These are phyloP conservation scores for Pinus tabuliformis DNA, from an alignment of 75 land plant species.

Conservation along the genomic window DNA sequence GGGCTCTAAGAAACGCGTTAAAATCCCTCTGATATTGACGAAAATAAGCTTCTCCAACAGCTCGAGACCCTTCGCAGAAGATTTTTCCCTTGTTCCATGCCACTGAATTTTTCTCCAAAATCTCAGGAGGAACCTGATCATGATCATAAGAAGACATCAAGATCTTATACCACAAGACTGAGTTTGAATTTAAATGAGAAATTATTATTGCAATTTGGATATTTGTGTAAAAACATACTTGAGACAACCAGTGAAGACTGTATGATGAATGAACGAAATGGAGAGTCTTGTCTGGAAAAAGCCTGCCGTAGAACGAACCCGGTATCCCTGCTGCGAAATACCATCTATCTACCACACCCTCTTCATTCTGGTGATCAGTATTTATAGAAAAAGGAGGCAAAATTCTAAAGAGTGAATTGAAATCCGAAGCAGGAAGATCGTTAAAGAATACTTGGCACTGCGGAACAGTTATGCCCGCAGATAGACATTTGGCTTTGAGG, in stretches of 20 bases:
- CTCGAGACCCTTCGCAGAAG: constrained; percentile 11
- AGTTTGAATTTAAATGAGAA: too few species aligned
- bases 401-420: too few species aligned
- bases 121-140: constrained; percentile 16
- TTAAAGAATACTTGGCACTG: constrained; percentile 31
- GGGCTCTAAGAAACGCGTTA: constrained; percentile 17
- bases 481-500: too few species aligned
- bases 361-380: not conserved
- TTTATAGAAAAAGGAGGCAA: constrained; percentile 1
- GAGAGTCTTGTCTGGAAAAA: constrained; percentile 31
- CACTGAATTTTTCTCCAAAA: not conserved
- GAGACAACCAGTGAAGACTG: constrained; percentile 46
- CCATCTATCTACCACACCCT: not conserved
- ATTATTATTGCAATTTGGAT: too few species aligned
- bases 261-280: constrained; percentile 25
- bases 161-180: too few species aligned
- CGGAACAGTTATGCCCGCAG: constrained; percentile 6
- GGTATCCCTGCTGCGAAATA: constrained; percentile 34
- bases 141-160: not conserved
- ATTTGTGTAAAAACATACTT: not conserved
- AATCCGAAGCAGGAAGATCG: too few species aligned
- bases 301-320: constrained; percentile 39
- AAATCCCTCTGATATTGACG: constrained; percentile 34
- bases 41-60: constrained; percentile 15
- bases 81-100: constrained; percentile 20